Evolutionary conservation across 192 early-diverging fungal genomes (phyloP), one percentile per base, ranked within the genome.

Genomic region (Coemansia sp.): DNA sequence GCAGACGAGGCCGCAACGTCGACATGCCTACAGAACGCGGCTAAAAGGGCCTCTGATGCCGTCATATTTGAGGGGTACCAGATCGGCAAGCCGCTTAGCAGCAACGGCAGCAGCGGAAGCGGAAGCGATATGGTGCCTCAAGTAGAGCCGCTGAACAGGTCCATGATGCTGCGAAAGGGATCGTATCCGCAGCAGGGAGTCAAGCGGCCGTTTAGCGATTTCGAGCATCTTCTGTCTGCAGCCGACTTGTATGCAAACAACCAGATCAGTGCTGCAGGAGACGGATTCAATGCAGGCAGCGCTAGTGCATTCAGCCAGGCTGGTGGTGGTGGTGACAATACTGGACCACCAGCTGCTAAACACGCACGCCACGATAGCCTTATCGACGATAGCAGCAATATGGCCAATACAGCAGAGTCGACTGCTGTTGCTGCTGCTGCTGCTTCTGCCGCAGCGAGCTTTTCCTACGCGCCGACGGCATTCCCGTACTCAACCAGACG

Each of bases 161-260:
- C 34, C 18, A 8, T 38, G 2, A 46, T 46, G 12, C 56, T 46
- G 12, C 56, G 70, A 20, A 71, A 71, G 68, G 69, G 62, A 12
- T 72, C 73, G 16, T 76, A 69, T 56, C 78, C 73, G 20, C 39
- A 41, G 12, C 60, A 67, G 4, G 78, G 73, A 2, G 51, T 73
- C 39, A 81, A 81, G 64, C 69, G 78, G 2, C 78, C 73, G 9
- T 73, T 67, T 49, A 73, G 67, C 67, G 74, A 81, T 41, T 73
- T 81, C 69, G 78, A 72, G 21, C 66, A 67, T 23, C 73, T 81
- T 15, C 64, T 81, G 12, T 72, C 70, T 20, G 73, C 78, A 12
- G 71, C 78, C 38, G 73, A 81, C 46, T 66, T 81, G 73, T 76
- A 69, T 58, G 52, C 62, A 1, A 63, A 23, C 46, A 63, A 63